These are phyloP conservation scores for Acanthamoeba pearcei DNA, from an alignment of 208 protist genomes.

Conservation along the genomic window DNA sequence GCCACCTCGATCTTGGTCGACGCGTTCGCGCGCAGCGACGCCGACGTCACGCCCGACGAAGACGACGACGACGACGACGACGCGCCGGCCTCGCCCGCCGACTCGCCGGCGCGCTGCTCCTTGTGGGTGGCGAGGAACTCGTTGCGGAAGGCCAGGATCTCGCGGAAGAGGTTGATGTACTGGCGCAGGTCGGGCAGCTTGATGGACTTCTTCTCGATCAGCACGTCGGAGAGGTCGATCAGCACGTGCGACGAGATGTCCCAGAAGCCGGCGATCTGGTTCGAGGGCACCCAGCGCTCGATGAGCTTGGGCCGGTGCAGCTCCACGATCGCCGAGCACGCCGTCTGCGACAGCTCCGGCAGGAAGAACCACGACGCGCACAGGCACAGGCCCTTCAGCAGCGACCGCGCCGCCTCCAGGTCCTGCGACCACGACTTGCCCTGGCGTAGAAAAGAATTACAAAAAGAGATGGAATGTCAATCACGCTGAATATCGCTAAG, in stretches of 20 bases:
- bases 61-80: neutral
- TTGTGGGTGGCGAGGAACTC: conserved; percentile 80
- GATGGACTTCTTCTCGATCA: conserved; percentile 73
- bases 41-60: neutral
- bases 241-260: conserved; percentile 80
- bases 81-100: neutral
- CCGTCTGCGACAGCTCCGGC: conserved; percentile 74
- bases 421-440: conserved; percentile 69
- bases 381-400: conserved; percentile 74
- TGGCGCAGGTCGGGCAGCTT: conserved; percentile 76
- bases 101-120: neutral
- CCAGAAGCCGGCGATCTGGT: conserved; percentile 80
- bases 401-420: conserved; percentile 65
- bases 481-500: neutral
- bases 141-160: conserved; percentile 78
- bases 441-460: neutral
- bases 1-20: conserved; percentile 79
- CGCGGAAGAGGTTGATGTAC: conserved; percentile 72
- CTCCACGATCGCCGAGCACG: conserved; percentile 74
- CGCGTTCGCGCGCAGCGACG: neutral
- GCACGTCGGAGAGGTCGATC: conserved; percentile 73
- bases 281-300: conserved; percentile 63
- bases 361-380: conserved; percentile 76
- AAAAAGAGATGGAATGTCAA: neutral
- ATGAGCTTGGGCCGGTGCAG: conserved; percentile 81